Percentiles rank a stretch among this genome's conserved stretches.
These are phyloP conservation scores for Pseudocercospora musae DNA, from an alignment of 2,329 filamentous ascomycete species.

Conservation along the genomic window DNA sequence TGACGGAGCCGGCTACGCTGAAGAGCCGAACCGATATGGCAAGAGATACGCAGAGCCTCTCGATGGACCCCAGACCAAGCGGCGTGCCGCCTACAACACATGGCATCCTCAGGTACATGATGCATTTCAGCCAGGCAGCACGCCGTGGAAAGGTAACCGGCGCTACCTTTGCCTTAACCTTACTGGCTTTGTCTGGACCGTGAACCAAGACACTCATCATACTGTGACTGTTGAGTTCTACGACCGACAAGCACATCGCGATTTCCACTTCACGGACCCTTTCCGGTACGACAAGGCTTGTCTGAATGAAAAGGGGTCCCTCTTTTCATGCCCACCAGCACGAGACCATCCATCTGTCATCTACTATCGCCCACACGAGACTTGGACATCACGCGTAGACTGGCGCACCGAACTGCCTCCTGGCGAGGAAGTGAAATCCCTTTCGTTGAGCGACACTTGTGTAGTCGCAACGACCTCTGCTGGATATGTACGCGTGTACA, in stretches of 20 bases:
- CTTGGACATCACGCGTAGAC: conserved; percentile 86
- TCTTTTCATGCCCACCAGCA: conserved; percentile 75
- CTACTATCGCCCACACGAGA: conserved; percentile 97
- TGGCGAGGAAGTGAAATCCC: conserved; percentile 81
- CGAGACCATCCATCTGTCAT: conserved; percentile 70
- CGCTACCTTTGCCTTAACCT: conserved; percentile 92
- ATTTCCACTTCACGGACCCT: conserved; percentile 97
- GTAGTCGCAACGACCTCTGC: conserved; percentile 82
- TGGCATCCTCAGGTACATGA: conserved; percentile 70
- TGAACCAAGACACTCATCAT: conserved; percentile 83
- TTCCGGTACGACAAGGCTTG: conserved; percentile 96
- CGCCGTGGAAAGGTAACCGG: conserved; percentile 90
- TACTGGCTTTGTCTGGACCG: conserved; percentile 93
- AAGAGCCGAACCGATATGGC: conserved; percentile 60
- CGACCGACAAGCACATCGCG: conserved; percentile 83
- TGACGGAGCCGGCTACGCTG: conserved; percentile 84
- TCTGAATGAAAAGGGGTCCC: conserved; percentile 74
- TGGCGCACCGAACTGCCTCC: conserved; percentile 85
- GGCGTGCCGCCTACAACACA: conserved; percentile 46
- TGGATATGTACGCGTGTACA: conserved; percentile 90
- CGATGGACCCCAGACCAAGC: conserved; percentile 50
- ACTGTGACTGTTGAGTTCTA: conserved; percentile 98
- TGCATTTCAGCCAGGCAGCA: conserved; percentile 89
- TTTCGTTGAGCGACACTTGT: conserved; percentile 88
- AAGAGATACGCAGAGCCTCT: conserved; percentile 51